Base-by-base conservation (phyloP, 257 asterid genomes). In the Prunella vulgaris region DNA sequence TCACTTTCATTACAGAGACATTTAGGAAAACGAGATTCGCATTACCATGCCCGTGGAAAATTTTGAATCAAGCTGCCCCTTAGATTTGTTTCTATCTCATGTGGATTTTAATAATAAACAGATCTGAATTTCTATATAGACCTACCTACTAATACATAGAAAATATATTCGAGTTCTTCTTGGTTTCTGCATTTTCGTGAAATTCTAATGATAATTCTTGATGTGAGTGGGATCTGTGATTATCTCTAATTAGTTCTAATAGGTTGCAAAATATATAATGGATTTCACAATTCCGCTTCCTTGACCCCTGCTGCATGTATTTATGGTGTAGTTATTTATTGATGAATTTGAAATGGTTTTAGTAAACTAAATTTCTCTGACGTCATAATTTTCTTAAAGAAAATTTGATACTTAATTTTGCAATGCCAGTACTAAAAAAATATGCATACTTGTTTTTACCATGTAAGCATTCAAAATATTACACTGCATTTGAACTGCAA, bases 231-330 rank as follows among this genome's bases (percentile, higher is more conserved):
- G 44, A 48, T 52, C 24, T 57, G 30, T 8, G 48, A 20, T 54
- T 32, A 32, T 27, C 40, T 73, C n/a, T 9, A 24, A 24, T 40
- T 38, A 38, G 46, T 15, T 5, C 8, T 24, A 20, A 0, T 8
- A 46, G 73, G 22, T 68, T 52, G 38, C 66, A 44, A 44, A 1
- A 25, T 42, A 48, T 33, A 59, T 6, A 18, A 66, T 74, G 53
- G n/a, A n/a, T 32, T 15, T 20, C 38, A 13, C 5, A 28, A 53
- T 70, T 9, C 51, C 13, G 46, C 70, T 49, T 62, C 57, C 44
- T 14, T 8, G 13, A 40, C 40, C 57, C n/a, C 13, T 66, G n/a
- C 54, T 74, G 24, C 49, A n/a, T n/a, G 9, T 49, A 10, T 24
- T 9, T 32, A 20, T 67, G 10, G 35, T 58, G 46, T n/a, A 38